Base-by-base conservation (phyloP, 805 yeast genomes). In the Wickerhamiella spandovensis region DNA sequence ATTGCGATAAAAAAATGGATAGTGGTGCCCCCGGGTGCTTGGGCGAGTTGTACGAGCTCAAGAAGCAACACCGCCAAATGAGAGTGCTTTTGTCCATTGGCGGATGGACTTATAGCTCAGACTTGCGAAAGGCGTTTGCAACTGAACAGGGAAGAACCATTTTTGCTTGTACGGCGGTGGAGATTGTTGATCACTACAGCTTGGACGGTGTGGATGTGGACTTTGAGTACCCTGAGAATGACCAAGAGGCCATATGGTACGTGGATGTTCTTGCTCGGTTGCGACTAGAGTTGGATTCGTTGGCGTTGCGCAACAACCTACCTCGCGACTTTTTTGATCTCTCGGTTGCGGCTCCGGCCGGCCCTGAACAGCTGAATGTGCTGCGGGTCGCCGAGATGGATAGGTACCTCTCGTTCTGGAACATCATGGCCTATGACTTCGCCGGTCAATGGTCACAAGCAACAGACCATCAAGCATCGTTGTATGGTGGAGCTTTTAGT, bases 131-230 rank as follows among this genome's bases (percentile, higher is more conserved):
- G 1, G 72, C 73, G 3, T 60, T 63, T 38, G 62, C 69, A 0
- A 72, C 75, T 21, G 62, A 67, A 0, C 48, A 43, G 1, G 68
- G 66, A 45, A 54, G 80, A 7, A 60, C 62, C 1, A 61, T 43
- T 0, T 85, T 89, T 62, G 74, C 79, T 2, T 47, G 60, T 1
- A 70, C 82, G 0, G 67, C 79, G 0, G 68, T 76, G 0, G 62
- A 65, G 0, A 64, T 76, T 22, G 69, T 86, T 62, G 50, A 64
- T 1, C 65, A 71, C 22, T 75, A 77, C 61, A 81, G 83, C 0
- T 80, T 92, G 60, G 97, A 92, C 63, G 97, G 98, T 0, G 68
- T 90, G 44, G 97, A 92, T 64, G 67, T 90, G 25, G 98, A 90
- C 66, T 90, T 96, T 96, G 98, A 90, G 65, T 90, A 80, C 59